phyloP scores from a whole-genome alignment of 768 basidiomycete genomes.

The Tricholomella constricta region DNA sequence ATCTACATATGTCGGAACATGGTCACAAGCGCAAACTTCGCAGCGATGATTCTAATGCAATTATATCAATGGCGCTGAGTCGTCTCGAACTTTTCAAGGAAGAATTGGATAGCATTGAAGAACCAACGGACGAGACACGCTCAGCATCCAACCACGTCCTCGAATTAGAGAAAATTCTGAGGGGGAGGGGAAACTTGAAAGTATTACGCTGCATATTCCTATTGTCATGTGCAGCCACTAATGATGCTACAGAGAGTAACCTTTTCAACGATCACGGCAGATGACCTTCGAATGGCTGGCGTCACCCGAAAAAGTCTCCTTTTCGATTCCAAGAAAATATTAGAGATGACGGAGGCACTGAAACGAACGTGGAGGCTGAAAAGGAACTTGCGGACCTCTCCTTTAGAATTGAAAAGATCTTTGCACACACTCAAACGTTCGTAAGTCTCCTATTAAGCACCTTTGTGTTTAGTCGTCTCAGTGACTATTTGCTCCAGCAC shows the following conservation, averaged over 20 bases:
- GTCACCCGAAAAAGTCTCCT: conserved; percentile 25
- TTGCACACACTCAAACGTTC: conserved; percentile 31
- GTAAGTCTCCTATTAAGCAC: conserved; percentile 26
- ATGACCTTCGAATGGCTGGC: conserved; percentile 28
- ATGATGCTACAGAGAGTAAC: conserved; percentile 25
- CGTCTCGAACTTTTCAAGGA: conserved; percentile 27
- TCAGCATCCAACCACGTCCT: conserved; percentile 22
- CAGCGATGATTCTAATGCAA: no score
- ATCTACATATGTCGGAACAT: no score
- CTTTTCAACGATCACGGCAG: conserved; percentile 25
- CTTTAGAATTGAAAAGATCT: conserved; percentile 28
- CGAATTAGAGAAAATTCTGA: conserved; percentile 27
- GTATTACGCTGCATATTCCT: conserved; percentile 19
- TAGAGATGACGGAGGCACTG: conserved; percentile 16
- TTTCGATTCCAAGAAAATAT: conserved; percentile 20
- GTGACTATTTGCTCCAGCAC: conserved; percentile 23
- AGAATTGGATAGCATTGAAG: conserved; percentile 30
- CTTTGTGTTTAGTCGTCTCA: conserved; percentile 8
- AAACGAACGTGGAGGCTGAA: conserved; percentile 21
- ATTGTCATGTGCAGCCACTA: conserved; percentile 15
- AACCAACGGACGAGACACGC: no score
- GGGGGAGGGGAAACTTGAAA: conserved; percentile 29
- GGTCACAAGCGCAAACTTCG: no score
- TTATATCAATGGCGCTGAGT: conserved; percentile 22
- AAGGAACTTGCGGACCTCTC: conserved; percentile 24